Percentiles rank a stretch among this genome's conserved stretches.
Evolutionary conservation across 2,329 filamentous ascomycete genomes (phyloP).

Genomic region (Colletotrichum melonis): DNA sequence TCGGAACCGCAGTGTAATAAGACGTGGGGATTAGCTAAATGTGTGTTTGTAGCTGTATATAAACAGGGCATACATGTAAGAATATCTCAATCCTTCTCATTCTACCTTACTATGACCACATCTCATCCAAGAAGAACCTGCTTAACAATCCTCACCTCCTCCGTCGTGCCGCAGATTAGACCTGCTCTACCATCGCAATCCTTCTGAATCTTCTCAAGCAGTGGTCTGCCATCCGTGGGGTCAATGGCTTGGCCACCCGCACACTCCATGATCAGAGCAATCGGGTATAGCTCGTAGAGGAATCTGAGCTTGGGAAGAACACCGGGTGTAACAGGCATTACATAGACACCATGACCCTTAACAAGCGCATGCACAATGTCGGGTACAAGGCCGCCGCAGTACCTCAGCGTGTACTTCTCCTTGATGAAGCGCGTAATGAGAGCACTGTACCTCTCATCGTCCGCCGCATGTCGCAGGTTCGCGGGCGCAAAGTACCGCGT

Average conservation of each 20-base stretch:
- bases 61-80: too few species aligned
- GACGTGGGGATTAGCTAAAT: too few species aligned
- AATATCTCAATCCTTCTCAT: too few species aligned
- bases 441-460: constrained; percentile 59
- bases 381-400: constrained; percentile 70
- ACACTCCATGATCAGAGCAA: constrained; percentile 71
- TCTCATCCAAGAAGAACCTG: constrained; percentile 36
- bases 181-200: constrained; percentile 62
- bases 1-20: too few species aligned
- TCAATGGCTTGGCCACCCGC: constrained; percentile 68
- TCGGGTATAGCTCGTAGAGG: constrained; percentile 69
- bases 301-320: constrained; percentile 68
- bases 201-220: constrained; percentile 52
- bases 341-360: constrained; percentile 71
- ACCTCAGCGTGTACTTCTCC: constrained; percentile 69
- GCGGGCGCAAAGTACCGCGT: constrained; percentile 72
- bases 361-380: constrained; percentile 69
- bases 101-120: too few species aligned
- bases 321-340: constrained; percentile 64
- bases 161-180: constrained; percentile 60
- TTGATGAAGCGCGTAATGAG: constrained; percentile 62
- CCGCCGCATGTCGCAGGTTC: constrained; percentile 68
- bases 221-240: constrained; percentile 51
- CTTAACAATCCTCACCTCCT: constrained; percentile 57
- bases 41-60: too few species aligned